Percentiles rank a stretch among this genome's conserved stretches.
phyloP scores from a whole-genome alignment of 1,284 basidiomycete species.

The Fomes fomentarius region DNA sequence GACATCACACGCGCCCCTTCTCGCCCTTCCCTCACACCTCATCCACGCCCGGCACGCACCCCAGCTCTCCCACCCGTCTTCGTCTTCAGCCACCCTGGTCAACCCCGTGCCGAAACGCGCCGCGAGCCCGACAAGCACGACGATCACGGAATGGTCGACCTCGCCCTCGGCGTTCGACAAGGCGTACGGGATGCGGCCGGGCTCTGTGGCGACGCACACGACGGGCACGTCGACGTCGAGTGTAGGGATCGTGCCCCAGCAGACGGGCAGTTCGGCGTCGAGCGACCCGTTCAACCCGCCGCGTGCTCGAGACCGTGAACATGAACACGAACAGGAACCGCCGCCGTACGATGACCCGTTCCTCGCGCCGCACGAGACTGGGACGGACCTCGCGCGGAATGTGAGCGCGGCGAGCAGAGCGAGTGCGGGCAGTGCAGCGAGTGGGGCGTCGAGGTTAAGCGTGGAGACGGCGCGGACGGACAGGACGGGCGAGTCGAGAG shows the following conservation, averaged over 20 bases:
- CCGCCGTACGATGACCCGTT: neutral
- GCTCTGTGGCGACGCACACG: neutral
- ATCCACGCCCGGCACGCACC: no score
- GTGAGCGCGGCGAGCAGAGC: no score
- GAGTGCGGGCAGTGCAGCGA: no score
- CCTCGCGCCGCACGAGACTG: neutral
- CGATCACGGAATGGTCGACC: neutral
- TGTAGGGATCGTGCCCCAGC: neutral
- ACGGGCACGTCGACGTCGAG: no score
- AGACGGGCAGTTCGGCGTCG: neutral
- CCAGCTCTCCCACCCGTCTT: neutral
- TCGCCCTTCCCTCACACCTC: neutral
- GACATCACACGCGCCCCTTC: no score
- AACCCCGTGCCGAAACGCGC: neutral
- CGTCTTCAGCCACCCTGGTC: neutral
- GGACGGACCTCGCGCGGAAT: no score
- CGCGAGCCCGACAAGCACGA: neutral
- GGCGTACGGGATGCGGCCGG: neutral
- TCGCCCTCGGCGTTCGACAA: conserved; percentile 5
- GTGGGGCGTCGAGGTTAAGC: no score
- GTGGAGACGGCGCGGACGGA: no score
- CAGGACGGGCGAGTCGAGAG: neutral
- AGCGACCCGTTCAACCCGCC: neutral
- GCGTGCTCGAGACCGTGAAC: no score
- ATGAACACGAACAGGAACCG: no score